phyloP scores from a whole-genome alignment of 495 filamentous ascomycete genomes.

The Neurospora intermedia region DNA sequence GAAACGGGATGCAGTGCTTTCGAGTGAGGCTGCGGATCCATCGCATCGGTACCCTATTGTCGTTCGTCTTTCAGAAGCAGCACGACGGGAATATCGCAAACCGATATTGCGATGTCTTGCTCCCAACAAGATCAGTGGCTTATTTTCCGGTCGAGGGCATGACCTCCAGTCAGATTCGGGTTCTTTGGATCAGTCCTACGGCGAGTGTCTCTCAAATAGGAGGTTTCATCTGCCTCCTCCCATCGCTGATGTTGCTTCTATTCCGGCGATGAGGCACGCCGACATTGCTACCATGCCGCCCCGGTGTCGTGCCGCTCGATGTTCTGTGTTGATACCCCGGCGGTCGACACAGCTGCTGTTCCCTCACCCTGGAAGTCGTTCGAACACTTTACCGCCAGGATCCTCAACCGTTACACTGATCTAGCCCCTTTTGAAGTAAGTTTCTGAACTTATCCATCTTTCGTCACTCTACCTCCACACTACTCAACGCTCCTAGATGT shows the following conservation, averaged over 20 bases:
- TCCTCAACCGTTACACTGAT: not conserved
- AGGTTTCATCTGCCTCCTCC: not conserved
- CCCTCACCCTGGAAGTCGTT: not conserved
- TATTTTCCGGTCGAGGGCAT: not conserved
- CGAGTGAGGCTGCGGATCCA: not conserved
- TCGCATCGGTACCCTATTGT: not conserved
- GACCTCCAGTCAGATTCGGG: not conserved
- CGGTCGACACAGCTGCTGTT: not conserved
- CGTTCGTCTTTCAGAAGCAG: not conserved
- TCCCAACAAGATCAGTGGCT: not conserved
- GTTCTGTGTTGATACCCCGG: not conserved
- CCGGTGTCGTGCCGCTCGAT: not conserved
- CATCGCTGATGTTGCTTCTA: not conserved
- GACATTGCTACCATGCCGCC: not conserved
- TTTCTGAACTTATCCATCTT: not conserved
- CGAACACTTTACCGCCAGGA: not conserved
- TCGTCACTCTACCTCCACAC: not conserved
- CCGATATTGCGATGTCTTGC: not conserved
- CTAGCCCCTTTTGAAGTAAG: not conserved
- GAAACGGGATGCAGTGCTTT: not conserved
- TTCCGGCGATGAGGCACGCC: not conserved
- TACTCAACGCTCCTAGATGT: not conserved
- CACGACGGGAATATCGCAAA: not conserved
- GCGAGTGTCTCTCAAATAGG: not conserved
- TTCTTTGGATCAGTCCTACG: not conserved